Base-by-base conservation (phyloP, 345 rosid species). In the Pugionium dolabratum region DNA sequence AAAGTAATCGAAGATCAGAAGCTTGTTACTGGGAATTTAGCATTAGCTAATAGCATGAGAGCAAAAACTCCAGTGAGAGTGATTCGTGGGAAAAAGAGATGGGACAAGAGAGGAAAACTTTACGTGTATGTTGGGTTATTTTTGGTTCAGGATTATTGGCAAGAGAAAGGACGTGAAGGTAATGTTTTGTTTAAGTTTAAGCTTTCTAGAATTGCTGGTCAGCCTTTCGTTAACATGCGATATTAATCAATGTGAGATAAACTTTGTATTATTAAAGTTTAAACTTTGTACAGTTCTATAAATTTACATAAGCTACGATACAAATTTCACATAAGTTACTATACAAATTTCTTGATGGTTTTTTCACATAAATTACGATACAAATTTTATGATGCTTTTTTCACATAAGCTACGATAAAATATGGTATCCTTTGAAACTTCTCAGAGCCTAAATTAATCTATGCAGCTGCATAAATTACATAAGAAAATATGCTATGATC, bases 91-190 rank as follows among this genome's bases (percentile, higher is more conserved):
- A 56, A 75, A 9, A 18, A 7, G 46, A 64, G 59, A 41, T 1
- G 0, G 41, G 65, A 28, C 7, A 25, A 39, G 25, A 86, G 68
- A 70, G 71, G 72, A n/a, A 76, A 73, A 58, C 69, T 65, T 40
- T 92, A 90, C 66, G 72, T 81, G n/a, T 93, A 93, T 62, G 87
- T 81, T 80, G 94, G 97, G 11, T 80, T 93, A 8, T 87, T 90
- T 67, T 18, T 79, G 73, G 97, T 90, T 69, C 76, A 83, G 6
- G 65, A 80, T 7, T 67, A 18, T 31, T 83, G 87, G 90, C 79
- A 69, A 68, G 90, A 81, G 67, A 33, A 18, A 39, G 91, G 88
- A 34, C 78, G 75, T 32, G 82, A 68, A 74, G 90, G 91, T 27
- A 82, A 85, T 66, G 65, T 74, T 54, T 77, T 93, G 50, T 93